Base-by-base conservation (phyloP, 352 stramenopile species). In the Phytophthora foliorum region DNA sequence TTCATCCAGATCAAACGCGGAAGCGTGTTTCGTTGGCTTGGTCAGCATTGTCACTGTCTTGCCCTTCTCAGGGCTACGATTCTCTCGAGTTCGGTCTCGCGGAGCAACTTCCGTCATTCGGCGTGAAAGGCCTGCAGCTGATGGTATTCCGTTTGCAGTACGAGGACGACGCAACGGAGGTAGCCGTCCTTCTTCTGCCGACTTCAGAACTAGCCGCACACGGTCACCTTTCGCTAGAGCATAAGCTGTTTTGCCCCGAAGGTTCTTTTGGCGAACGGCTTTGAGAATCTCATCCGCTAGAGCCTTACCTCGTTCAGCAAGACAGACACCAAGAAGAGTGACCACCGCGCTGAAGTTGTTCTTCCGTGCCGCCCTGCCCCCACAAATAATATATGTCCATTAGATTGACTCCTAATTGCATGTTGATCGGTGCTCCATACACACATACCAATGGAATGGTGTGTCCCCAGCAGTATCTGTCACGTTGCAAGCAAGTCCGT, bases 271-370 rank as follows among this genome's bases (percentile, higher is more conserved):
- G 14, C 73, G 67, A 50, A 86, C 70, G n/a, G 67, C 56, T 50
- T 51, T 65, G 7, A 87, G 51, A 22, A 82, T 81, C 4, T 51
- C 27, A 14, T 80, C 75, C 6, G 70, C 63, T 2, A 60, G 45
- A 2, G 69, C 41, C 34, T 75, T 75, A 19, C 81, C 69, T 41
- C 67, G 63, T 13, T 69, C 60, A 13, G 66, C 55, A n/a, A 69
- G 57, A 51, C 89, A 64, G 4, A 72, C 75, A 2, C 77, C 81
- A 17, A 93, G 49, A 5, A 93, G 66, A 0, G 77, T 77, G 27
- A 85, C 56, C 1, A 89, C 71, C 13, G 78, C 77, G n/a, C 90
- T 81, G 38, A 88, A 86, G 14, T 91, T 78, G 50, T 82, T 91
- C 34, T 69, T 80, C 21, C 85, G 65, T 3, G 78, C 76, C 31